phyloP scores from a whole-genome alignment of 75 land plant species.

The Pseudotsuga menziesii region DNA sequence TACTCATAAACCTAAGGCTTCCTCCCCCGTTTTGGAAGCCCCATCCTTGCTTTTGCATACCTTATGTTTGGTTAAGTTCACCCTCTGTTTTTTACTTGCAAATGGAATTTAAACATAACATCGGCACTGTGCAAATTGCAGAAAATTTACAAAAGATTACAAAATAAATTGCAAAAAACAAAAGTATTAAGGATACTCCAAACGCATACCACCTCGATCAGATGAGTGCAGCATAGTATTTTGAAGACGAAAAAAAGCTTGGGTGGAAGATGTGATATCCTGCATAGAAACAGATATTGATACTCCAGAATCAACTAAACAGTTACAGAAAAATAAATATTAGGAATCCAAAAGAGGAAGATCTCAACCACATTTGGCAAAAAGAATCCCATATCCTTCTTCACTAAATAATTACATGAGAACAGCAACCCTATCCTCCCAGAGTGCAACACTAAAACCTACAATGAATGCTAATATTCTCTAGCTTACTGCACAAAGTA shows the following conservation, averaged over 20 bases:
- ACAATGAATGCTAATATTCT: no score
- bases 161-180: not conserved
- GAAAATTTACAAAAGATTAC: not conserved
- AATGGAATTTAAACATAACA: not conserved
- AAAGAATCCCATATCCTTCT: no score
- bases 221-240: constrained; percentile 56
- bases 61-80: constrained; percentile 40
- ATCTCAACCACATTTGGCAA: no score
- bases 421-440: no score
- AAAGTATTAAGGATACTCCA: constrained; percentile 71
- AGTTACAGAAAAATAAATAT: no score
- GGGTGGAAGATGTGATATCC: constrained; percentile 66
- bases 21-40: constrained; percentile 49
- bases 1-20: not conserved
- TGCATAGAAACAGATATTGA: constrained; percentile 13
- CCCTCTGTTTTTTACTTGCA: not conserved
- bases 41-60: constrained; percentile 83
- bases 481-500: no score
- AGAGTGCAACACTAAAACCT: no score
- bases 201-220: constrained; percentile 65
- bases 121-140: not conserved
- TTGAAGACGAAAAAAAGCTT: constrained; percentile 62
- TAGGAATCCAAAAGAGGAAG: no score
- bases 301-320: no score
- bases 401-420: no score